phyloP scores from a whole-genome alignment of 192 early-diverging fungal genomes.

The Umbelopsis vinacea region DNA sequence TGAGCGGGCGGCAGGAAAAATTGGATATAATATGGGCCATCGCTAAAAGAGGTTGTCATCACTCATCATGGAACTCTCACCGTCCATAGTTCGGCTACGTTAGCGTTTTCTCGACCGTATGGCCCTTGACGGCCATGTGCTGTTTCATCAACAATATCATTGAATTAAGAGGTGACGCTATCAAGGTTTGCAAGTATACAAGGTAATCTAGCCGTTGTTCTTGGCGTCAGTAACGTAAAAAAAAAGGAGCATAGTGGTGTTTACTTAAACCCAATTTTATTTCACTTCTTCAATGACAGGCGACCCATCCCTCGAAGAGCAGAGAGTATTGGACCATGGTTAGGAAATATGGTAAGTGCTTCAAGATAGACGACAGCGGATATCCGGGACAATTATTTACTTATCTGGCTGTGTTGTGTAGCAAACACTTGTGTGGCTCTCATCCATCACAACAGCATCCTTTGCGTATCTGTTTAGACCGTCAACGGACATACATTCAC shows the following conservation, averaged over 20 bases:
- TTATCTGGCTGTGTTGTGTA: slow-evolving; percentile 16
- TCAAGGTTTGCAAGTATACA: slow-evolving; percentile 83
- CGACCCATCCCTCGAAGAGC: slow-evolving; percentile 40
- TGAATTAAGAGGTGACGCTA: slow-evolving; percentile 88
- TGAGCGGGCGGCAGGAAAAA: no score
- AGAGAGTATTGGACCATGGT: slow-evolving; percentile 44
- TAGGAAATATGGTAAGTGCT: slow-evolving; percentile 38
- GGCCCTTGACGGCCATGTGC: slow-evolving; percentile 83
- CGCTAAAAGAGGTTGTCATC: no score
- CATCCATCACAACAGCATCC: slow-evolving; percentile 63
- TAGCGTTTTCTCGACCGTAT: slow-evolving; percentile 81
- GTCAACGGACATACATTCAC: slow-evolving; percentile 37
- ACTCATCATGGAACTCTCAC: no score
- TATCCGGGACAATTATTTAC: background rate
- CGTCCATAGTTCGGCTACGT: slow-evolving; percentile 80
- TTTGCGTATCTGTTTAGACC: slow-evolving; percentile 59
- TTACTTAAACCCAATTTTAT: background rate
- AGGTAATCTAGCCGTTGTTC: slow-evolving; percentile 32
- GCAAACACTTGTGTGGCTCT: slow-evolving; percentile 54
- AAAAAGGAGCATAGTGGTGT: background rate
- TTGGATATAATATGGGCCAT: no score
- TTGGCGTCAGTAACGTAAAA: no score
- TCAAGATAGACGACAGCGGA: background rate
- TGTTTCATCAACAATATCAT: slow-evolving; percentile 90
- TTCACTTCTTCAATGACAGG: slow-evolving; percentile 19